Percentiles rank a stretch among this genome's conserved stretches.
phyloP scores from a whole-genome alignment of 768 basidiomycete genomes.

The Agaricus sinodeliciosus region DNA sequence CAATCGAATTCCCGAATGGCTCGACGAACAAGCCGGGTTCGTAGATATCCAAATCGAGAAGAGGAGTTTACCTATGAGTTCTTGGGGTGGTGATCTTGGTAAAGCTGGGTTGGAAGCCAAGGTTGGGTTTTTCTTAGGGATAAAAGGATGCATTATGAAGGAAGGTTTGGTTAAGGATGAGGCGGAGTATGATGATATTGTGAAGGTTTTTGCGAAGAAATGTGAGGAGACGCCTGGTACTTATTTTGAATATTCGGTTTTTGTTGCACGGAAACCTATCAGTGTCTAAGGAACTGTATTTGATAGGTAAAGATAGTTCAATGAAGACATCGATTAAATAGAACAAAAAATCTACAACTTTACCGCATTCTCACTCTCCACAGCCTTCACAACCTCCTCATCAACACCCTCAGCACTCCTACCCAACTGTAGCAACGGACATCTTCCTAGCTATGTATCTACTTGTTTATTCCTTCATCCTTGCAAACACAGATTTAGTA shows the following conservation, averaged over 20 bases:
- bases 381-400: no score
- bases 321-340: no score
- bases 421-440: no score
- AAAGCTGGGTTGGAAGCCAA: neutral
- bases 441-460: no score
- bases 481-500: no score
- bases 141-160: neutral
- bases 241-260: neutral
- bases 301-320: no score
- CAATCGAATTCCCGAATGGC: neutral
- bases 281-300: no score
- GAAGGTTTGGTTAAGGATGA: slow-evolving; percentile 2
- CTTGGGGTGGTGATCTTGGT: slow-evolving; percentile 1
- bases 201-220: slow-evolving; percentile 2
- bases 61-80: neutral
- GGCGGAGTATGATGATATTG: slow-evolving; percentile 9
- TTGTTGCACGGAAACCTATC: neutral
- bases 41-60: slow-evolving; percentile 3
- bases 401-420: no score
- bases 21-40: slow-evolving; percentile 5
- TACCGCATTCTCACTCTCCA: no score
- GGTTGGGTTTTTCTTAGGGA: neutral
- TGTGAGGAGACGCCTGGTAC: slow-evolving; percentile 3
- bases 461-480: no score
- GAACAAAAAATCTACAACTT: no score